Conservation (phyloP, 108 stramenopile species). For the Pseudonitzschia pungens region DNA sequence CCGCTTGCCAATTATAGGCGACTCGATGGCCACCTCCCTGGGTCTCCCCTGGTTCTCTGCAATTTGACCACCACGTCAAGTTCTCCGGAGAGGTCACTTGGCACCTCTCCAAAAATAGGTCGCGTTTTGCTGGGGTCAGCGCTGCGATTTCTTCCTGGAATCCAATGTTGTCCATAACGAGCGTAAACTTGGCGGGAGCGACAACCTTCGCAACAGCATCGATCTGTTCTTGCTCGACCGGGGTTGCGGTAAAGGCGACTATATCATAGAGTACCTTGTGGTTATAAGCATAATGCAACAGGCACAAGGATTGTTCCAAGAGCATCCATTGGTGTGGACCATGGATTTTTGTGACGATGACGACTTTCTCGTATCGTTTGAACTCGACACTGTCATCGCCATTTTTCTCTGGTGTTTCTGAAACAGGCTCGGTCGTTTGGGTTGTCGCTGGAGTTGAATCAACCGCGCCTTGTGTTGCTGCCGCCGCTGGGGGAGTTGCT, state of each 20-base stretch:
- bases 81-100: conserved; percentile 9
- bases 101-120: conserved; percentile 34
- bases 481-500: too few species aligned
- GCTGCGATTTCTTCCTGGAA: conserved; percentile 34
- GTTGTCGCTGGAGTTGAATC: too few species aligned
- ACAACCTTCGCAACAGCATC: conserved; percentile 3
- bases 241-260: conserved; percentile 41
- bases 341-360: conserved; percentile 17
- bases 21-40: neutral
- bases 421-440: too few species aligned
- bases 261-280: conserved; percentile 39
- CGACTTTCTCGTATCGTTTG: conserved; percentile 21
- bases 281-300: conserved; percentile 50
- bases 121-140: conserved; percentile 23
- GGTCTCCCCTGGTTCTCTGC: conserved; percentile 14
- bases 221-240: conserved; percentile 13
- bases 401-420: neutral
- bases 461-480: too few species aligned
- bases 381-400: neutral
- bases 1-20: conserved; percentile 49
- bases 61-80: conserved; percentile 24
- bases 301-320: conserved; percentile 39
- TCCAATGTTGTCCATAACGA: conserved; percentile 40
- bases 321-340: conserved; percentile 9
- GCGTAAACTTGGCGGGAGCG: conserved; percentile 31